Conservation (phyloP, 2,329 filamentous ascomycete species). For the Endocalyx cinctus region DNA sequence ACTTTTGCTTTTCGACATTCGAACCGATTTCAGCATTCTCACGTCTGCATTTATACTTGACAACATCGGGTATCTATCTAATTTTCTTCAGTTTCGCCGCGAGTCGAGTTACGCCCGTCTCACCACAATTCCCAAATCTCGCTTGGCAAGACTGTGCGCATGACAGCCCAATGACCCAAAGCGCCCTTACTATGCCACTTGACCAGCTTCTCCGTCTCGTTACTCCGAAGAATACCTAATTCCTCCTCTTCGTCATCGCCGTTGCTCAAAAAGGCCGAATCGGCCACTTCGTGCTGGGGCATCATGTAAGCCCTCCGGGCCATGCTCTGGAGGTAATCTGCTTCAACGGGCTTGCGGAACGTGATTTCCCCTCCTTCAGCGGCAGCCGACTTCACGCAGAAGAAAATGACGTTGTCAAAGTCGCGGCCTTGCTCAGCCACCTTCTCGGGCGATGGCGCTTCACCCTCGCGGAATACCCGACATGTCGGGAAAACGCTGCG, state of each 20-base stretch:
- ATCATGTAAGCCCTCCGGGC: constrained; percentile 66
- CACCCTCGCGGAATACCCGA: constrained; percentile 80
- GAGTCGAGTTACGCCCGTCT: no score
- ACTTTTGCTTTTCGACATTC: no score
- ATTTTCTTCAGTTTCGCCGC: no score
- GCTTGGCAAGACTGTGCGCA: constrained; percentile 76
- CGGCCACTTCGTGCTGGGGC: constrained; percentile 66
- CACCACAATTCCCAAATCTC: constrained; percentile 86
- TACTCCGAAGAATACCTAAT: constrained; percentile 52
- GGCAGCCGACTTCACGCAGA: constrained; percentile 65
- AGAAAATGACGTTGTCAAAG: constrained; percentile 95
- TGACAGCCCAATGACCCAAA: constrained; percentile 83
- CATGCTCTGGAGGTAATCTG: constrained; percentile 69
- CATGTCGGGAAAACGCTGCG: constrained; percentile 79
- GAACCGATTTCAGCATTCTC: no score
- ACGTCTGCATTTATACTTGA: no score
- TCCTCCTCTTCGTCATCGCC: constrained; percentile 38
- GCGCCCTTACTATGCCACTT: constrained; percentile 73
- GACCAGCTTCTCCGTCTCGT: constrained; percentile 62
- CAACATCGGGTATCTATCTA: no score
- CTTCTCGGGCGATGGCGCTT: constrained; percentile 43
- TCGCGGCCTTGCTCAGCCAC: constrained; percentile 52
- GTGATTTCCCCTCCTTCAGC: constrained; percentile 41
- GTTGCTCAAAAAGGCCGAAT: constrained; percentile 43
- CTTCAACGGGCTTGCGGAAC: constrained; percentile 61